These are phyloP conservation scores for Kwoniella dejecticola DNA, from an alignment of 768 basidiomycete genomes.

Conservation along the genomic window DNA sequence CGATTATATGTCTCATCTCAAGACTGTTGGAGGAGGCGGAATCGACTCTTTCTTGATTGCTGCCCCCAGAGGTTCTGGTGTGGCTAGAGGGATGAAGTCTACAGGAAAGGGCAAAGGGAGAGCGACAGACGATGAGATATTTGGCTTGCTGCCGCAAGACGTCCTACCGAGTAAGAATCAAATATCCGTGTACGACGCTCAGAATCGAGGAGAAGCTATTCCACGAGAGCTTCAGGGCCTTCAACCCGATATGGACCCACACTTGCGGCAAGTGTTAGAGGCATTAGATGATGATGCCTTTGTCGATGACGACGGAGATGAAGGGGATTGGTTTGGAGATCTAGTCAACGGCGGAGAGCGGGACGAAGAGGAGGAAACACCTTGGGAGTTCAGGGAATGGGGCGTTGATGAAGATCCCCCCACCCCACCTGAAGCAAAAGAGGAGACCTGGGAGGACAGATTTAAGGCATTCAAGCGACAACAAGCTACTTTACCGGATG, in stretches of 20 bases:
- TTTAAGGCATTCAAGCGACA: conserved; percentile 72
- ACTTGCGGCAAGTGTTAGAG: conserved; percentile 86
- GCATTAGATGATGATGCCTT: conserved; percentile 96
- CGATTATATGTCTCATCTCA: conserved; percentile 97
- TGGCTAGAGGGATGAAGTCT: conserved; percentile 49
- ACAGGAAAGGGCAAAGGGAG: conserved; percentile 57
- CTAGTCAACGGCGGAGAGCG: conserved; percentile 43
- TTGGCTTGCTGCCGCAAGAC: conserved; percentile 31
- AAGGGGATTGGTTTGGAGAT: conserved; percentile 47
- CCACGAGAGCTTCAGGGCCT: conserved; percentile 83
- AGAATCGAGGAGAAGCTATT: conserved; percentile 68
- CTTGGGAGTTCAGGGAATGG: conserved; percentile 50
- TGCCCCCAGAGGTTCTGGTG: conserved; percentile 42
- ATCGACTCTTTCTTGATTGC: conserved; percentile 57
- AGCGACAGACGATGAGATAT: conserved; percentile 54
- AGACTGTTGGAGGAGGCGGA: conserved; percentile 71
- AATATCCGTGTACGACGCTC: conserved; percentile 60
- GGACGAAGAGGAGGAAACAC: conserved; percentile 35
- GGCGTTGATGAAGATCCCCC: conserved; percentile 34
- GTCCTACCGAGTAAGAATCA: conserved; percentile 65
- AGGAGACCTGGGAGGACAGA: conserved; percentile 71
- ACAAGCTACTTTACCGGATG: conserved; percentile 48
- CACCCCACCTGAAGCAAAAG: conserved; percentile 41
- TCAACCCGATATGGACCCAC: conserved; percentile 94
- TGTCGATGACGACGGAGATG: conserved; percentile 59